These are phyloP conservation scores for Geotrichum restrictum DNA, from an alignment of 1,139 yeast genomes.

Conservation along the genomic window DNA sequence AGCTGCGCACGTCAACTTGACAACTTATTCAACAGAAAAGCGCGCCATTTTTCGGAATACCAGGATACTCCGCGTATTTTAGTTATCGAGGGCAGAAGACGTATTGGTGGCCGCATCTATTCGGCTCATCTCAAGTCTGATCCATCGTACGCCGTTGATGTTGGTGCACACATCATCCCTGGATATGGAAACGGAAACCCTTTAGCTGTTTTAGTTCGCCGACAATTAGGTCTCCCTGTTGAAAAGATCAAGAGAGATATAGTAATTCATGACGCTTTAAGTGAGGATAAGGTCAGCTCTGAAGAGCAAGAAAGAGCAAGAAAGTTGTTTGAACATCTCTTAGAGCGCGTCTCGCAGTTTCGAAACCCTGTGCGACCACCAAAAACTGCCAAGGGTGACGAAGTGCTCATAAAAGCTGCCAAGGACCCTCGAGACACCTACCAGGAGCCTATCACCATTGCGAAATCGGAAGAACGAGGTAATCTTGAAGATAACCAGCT, in stretches of 20 bases:
- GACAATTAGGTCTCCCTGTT: conserved; percentile 43
- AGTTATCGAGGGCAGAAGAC: conserved; percentile 41
- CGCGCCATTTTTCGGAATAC: conserved; percentile 37
- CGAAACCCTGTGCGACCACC: conserved; percentile 37
- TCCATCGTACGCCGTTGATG: conserved; percentile 36
- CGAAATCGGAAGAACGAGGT: conserved; percentile 38
- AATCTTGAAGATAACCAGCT: conserved; percentile 19
- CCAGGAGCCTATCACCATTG: conserved; percentile 35
- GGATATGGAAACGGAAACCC: conserved; percentile 46
- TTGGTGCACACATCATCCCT: conserved; percentile 43
- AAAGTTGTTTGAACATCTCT: conserved; percentile 38
- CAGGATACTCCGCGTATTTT: conserved; percentile 42
- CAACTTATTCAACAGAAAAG: conserved; percentile 37
- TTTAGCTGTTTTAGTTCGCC: conserved; percentile 39
- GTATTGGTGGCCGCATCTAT: conserved; percentile 46
- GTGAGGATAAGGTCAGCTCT: conserved; percentile 34
- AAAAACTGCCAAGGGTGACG: conserved; percentile 40
- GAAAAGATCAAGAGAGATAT: conserved; percentile 33
- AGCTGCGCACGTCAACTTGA: conserved; percentile 45
- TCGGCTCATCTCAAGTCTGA: conserved; percentile 38
- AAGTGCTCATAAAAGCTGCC: conserved; percentile 38
- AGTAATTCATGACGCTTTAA: conserved; percentile 36
- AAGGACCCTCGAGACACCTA: conserved; percentile 38
- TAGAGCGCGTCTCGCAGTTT: conserved; percentile 39
- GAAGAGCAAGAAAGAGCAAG: conserved; percentile 37